Base-by-base conservation (phyloP, 1,139 yeast species). In the Yamadazyma conglobata region DNA sequence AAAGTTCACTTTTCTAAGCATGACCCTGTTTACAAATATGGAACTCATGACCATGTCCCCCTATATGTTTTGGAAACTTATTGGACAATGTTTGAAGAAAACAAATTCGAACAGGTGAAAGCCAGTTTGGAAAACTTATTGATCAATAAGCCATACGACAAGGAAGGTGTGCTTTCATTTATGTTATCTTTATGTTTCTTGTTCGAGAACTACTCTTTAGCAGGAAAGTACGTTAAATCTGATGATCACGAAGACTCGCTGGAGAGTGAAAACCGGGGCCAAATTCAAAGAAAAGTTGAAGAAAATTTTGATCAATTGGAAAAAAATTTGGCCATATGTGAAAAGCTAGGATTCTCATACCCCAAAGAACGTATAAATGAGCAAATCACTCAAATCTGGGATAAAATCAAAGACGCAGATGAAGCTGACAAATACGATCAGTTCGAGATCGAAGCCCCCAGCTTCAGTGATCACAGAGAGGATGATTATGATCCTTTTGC, bases 111-210 rank as follows among this genome's bases (percentile, higher is more conserved):
- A 6, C 46, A 36, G 19, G 48, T 63, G 2, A 50, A 47, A 25
- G 60, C 54, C 9, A 54, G 43, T 11, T 44, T 73, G 10, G 62
- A 64, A 21, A 73, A 65, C 25, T 42, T 70, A 28, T 40, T 70
- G 19, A 52, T 71, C 23, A 62, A 58, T 33, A 70, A 70, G 1
- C 77, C 78, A 0, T 71, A 58, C 42, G 59, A 58, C 36, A 51
- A 48, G 7, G 72, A 72, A 30, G 77, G 78, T 0, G 51, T 56
- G 0, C 56, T 63, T 27, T 59, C 62, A 34, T 67, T 55, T 36
- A 42, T 68, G 15, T 35, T 52, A 34, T 55, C 55, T 5, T 37
- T 64, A 14, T 58, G 69, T 35, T 39, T 47, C 27, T 39, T 65
- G 11, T 40, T 38, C 27, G 48, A 47, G 22, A 48, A 44, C 20